Conservation (phyloP, 352 stramenopile species). For the Phytophthora sp. region DNA sequence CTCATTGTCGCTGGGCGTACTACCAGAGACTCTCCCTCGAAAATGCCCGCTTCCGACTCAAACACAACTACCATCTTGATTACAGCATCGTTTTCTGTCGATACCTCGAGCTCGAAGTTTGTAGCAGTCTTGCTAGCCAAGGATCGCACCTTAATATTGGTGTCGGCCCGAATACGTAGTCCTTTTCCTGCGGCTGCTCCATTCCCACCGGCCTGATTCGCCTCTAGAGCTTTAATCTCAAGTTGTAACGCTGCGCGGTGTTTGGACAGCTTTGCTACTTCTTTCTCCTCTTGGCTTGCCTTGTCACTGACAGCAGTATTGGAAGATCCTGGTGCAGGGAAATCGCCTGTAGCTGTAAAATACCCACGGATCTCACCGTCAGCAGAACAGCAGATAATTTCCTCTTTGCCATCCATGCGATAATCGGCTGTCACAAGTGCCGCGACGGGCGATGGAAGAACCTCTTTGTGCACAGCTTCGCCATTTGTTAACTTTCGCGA, state of each 20-base stretch:
- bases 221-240: constrained; percentile 82
- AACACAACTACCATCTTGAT: constrained; percentile 90
- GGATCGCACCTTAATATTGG: constrained; percentile 65
- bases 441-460: constrained; percentile 64
- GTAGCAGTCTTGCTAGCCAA: constrained; percentile 56
- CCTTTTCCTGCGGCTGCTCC: constrained; percentile 35
- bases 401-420: constrained; percentile 86
- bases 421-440: constrained; percentile 86
- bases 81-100: constrained; percentile 85
- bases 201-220: constrained; percentile 29
- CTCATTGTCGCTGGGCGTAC: constrained; percentile 56
- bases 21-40: constrained; percentile 85
- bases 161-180: constrained; percentile 59
- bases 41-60: constrained; percentile 88
- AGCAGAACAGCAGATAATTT: constrained; percentile 88
- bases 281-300: constrained; percentile 67
- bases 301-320: constrained; percentile 42
- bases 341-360: constrained; percentile 51
- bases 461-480: constrained; percentile 86
- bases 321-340: constrained; percentile 25
- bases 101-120: constrained; percentile 82
- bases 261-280: constrained; percentile 84
- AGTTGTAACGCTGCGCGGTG: constrained; percentile 73
- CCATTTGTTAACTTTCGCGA: constrained; percentile 77
- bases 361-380: constrained; percentile 87